Base-by-base conservation (phyloP, 306 rosid species). In the Mimosa pudica region DNA sequence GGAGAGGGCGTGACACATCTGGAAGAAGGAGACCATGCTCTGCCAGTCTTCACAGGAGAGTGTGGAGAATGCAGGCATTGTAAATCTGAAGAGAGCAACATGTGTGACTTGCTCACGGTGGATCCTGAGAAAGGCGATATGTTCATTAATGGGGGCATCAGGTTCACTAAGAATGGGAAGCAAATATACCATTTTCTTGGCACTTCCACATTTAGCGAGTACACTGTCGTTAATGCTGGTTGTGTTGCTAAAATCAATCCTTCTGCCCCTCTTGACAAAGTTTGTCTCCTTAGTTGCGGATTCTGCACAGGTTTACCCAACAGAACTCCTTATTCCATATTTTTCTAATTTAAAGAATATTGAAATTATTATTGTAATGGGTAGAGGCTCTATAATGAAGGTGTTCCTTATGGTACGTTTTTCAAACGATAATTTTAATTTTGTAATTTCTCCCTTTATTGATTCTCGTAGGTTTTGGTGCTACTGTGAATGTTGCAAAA, bases 161-260 rank as follows among this genome's bases (percentile, higher is more conserved):
- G 91, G 73, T 89, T 89, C 81, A 87, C 93, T 30, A 89, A 46
- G 57, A 77, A 86, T 6, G 91, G 90, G 54, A 79, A 88, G 54
- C 91, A 89, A 0, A 86, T 89, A 55, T 68, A 88, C 66, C 93
- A 89, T 73, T 87, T 89, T 74, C 75, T 89, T 44, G 93, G 93
- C 18, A 89, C 90, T 44, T 89, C 93, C 33, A 89, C 91, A 1
- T 89, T 89, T 72, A 86, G 92, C 7, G 90, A 55, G 10, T 55
- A 55, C 61, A 55, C 61, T 2, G 10, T n/a, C 2, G 30, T n/a
- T 9, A 9, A n/a, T n/a, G 10, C 30, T 55, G 30, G 30, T 0
- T n/a, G 61, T 55, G 30, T 55, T 55, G 61, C 61, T 6, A n/a
- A 55, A 2, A n/a, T 55, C 61, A 55, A 55, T 17, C 61, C 61